Percentiles rank a stretch among this genome's conserved stretches.
These are phyloP conservation scores for Cucumis hystrix DNA, from an alignment of 306 rosid species.

Conservation along the genomic window DNA sequence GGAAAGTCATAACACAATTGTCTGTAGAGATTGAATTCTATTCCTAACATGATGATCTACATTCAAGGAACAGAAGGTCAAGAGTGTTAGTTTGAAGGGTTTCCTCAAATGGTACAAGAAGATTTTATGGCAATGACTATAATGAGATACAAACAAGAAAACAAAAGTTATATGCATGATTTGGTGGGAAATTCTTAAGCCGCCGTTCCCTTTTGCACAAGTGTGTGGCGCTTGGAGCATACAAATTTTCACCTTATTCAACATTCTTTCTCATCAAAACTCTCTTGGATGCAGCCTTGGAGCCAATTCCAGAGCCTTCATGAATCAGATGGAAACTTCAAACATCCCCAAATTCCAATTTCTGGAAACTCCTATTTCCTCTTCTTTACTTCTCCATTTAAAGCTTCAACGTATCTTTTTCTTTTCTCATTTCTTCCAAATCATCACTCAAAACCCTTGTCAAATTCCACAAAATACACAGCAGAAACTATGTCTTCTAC, in stretches of 20 bases:
- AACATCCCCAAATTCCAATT: slow-evolving; percentile 6
- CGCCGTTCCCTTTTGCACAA: slow-evolving; percentile 5
- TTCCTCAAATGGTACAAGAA: not conserved
- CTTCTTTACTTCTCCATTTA: slow-evolving; percentile 11
- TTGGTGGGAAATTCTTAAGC: not conserved
- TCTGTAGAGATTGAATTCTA: no score
- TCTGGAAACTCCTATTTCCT: slow-evolving; percentile 9
- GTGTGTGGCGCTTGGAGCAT: slow-evolving; percentile 9
- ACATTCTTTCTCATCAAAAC: not conserved
- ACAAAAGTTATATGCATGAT: not conserved
- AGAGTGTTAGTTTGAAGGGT: not conserved
- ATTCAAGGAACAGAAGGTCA: not conserved
- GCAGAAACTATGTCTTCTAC: slow-evolving; percentile 27
- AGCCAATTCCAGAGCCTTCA: slow-evolving; percentile 18
- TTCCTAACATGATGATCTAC: no score
- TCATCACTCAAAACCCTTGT: not conserved
- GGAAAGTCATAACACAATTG: no score
- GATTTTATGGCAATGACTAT: not conserved
- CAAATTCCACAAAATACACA: no score
- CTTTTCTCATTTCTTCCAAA: slow-evolving; percentile 13
- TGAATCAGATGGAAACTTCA: slow-evolving; percentile 8
- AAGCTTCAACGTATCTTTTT: slow-evolving; percentile 4
- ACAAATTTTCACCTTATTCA: not conserved
- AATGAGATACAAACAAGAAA: not conserved
- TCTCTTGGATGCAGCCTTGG: not conserved